Evolutionary conservation across 495 filamentous ascomycete species (phyloP), one percentile per base, ranked within the genome.

Genomic region (Saxophila tyrrhenica): DNA sequence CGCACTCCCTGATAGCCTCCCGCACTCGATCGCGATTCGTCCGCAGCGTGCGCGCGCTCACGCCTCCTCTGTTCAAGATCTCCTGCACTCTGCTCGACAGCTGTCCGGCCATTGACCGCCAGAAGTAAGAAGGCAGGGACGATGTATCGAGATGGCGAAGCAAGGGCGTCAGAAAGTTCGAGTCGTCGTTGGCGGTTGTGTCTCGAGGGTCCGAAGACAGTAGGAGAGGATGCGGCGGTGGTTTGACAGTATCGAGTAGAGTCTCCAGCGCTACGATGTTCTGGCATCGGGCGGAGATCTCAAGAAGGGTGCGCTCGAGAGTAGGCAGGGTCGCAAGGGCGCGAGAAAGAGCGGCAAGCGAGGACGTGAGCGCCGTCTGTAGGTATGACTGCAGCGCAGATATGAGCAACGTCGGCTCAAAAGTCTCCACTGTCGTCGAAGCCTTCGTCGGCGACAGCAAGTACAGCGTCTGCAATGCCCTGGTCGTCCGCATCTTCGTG

Each of bases 71-170:
- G 38, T 73, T 75, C 17, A 91, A 60, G 42, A 97, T 86, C 56
- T 97, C 90, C 62, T 86, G 80, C 1, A 95, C 87, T 9, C 89
- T 80, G 1, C 78, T 67, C 15, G 84, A 79, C 48, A 97, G 77
- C 39, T 79, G 81, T 0, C 84, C 81, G 0, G 92, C 92, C 56
- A 97, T 76, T 16, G 81, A 82, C 23, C 92, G 76, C 86, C 91
- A 97, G 72, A 94, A 98, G 61, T 88, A 90, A 0, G 87, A 92
- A 3, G 87, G 80, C 20, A 99, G 72, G 0, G 86, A 90, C 0
- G 85, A 78, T 0, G 89, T 95, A 65, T 99, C 92, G 17, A 99
- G 76, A 22, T 83, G 74, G n/a, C 74, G 68, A 39, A 95, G 75
- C 1, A 97, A 70, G 1, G 83, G 85, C 23, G 80, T 76, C 1